Conservation (phyloP, 2,329 filamentous ascomycete genomes). For the Septoria petroselini region DNA sequence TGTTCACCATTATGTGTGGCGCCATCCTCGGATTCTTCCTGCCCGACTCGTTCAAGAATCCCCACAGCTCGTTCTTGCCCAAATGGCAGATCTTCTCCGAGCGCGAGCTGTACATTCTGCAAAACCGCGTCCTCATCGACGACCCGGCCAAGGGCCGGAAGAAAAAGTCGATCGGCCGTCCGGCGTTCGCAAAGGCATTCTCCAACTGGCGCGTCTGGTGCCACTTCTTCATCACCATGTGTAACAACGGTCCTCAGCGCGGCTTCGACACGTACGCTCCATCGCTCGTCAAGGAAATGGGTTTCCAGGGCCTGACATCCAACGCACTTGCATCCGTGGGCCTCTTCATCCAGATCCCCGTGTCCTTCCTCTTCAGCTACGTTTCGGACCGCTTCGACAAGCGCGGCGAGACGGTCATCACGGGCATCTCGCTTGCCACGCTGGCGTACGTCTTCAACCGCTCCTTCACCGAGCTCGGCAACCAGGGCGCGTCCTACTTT, state of each 20-base stretch:
- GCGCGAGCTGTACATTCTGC: constrained; percentile 35
- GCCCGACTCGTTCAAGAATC: constrained; percentile 35
- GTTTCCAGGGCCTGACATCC: constrained; percentile 32
- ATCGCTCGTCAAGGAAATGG: constrained; percentile 33
- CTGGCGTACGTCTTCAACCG: constrained; percentile 56
- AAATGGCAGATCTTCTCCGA: constrained; percentile 31
- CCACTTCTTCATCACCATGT: constrained; percentile 37
- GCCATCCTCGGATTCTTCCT: constrained; percentile 37
- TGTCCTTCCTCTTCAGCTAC: constrained; percentile 53
- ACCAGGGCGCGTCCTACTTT: constrained; percentile 50
- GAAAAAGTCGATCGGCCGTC: constrained; percentile 34
- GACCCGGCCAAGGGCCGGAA: constrained; percentile 35
- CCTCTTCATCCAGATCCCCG: constrained; percentile 44
- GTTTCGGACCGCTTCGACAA: constrained; percentile 53
- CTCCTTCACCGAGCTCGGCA: constrained; percentile 48
- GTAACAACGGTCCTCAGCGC: constrained; percentile 35
- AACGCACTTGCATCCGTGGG: constrained; percentile 39
- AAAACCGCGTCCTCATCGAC: constrained; percentile 32
- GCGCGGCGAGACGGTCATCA: constrained; percentile 54
- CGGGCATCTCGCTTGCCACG: constrained; percentile 48
- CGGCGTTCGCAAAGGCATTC: constrained; percentile 36
- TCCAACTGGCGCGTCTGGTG: constrained; percentile 37
- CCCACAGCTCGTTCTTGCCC: constrained; percentile 31
- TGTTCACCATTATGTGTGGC: constrained; percentile 38
- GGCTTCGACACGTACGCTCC: constrained; percentile 38